Evolutionary conservation across 495 filamentous ascomycete genomes (phyloP).

Genomic region (Daldinia childiae): DNA sequence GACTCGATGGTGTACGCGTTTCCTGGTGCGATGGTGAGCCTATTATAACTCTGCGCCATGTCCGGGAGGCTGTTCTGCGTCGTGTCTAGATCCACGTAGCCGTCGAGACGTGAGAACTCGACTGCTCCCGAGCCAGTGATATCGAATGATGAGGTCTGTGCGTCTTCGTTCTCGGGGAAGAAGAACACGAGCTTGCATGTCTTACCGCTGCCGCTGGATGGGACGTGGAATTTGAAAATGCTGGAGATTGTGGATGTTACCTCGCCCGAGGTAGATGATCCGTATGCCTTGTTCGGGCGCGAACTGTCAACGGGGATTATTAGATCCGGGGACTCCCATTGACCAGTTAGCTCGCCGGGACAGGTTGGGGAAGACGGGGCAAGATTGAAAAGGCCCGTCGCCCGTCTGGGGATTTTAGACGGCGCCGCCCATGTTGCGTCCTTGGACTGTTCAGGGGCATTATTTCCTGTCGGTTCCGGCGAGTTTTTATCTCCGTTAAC

Average conservation of each 20-base stretch:
- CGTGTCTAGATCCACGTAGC: slow-evolving; percentile 53
- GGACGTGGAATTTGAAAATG: slow-evolving; percentile 77
- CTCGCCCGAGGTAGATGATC: slow-evolving; percentile 64
- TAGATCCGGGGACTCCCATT: slow-evolving; percentile 70
- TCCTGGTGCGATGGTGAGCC: slow-evolving; percentile 61
- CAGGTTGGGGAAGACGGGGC: slow-evolving; percentile 42
- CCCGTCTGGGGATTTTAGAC: slow-evolving; percentile 5
- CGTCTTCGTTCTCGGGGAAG: slow-evolving; percentile 64
- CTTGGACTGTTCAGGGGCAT: background rate
- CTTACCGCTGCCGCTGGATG: slow-evolving; percentile 59
- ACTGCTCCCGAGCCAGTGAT: slow-evolving; percentile 68
- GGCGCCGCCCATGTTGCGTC: background rate
- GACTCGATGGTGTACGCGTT: slow-evolving; percentile 64
- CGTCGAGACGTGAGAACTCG: slow-evolving; percentile 59
- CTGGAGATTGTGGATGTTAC: slow-evolving; percentile 65
- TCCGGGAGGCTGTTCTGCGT: slow-evolving; percentile 62
- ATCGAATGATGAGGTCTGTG: slow-evolving; percentile 62
- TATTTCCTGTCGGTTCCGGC: background rate
- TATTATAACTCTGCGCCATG: slow-evolving; percentile 57
- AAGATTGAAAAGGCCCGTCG: slow-evolving; percentile 8
- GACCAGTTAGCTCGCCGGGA: slow-evolving; percentile 60
- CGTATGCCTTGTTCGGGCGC: slow-evolving; percentile 60
- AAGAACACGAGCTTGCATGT: slow-evolving; percentile 74
- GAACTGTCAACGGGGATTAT: slow-evolving; percentile 71
- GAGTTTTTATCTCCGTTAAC: background rate